Conservation (phyloP, 495 filamentous ascomycete genomes). For the Elasticomyces elasticus region DNA sequence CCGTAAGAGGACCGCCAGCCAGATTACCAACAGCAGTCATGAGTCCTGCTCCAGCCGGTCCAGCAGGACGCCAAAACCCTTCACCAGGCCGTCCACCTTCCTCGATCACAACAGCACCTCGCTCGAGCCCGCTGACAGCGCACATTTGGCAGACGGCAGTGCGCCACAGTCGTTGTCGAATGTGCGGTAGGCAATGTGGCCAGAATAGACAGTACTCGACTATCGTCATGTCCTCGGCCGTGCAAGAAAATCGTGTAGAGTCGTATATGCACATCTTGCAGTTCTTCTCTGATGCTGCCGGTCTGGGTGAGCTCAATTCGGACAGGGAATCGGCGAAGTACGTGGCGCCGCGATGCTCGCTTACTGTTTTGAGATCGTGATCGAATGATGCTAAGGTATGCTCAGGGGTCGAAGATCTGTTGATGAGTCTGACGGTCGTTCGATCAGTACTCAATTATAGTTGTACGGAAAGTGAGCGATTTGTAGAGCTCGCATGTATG, state of each 20-base stretch:
- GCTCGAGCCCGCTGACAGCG: not conserved
- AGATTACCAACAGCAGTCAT: too few species aligned
- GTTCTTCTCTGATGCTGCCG: not conserved
- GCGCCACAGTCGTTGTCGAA: not conserved
- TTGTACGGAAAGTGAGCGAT: too few species aligned
- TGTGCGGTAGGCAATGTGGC: not conserved
- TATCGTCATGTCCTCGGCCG: not conserved
- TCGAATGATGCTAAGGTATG: too few species aligned
- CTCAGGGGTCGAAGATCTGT: too few species aligned
- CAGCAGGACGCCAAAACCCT: too few species aligned
- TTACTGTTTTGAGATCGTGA: too few species aligned
- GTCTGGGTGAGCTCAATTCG: not conserved
- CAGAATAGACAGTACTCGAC: not conserved
- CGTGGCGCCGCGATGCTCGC: not conserved
- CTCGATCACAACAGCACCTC: not conserved
- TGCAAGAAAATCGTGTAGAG: not conserved
- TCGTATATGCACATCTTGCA: slow-evolving; percentile 1
- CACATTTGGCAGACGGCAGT: not conserved
- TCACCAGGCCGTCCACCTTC: too few species aligned
- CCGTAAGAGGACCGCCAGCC: too few species aligned
- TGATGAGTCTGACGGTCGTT: too few species aligned
- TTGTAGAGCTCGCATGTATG: too few species aligned
- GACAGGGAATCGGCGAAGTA: not conserved
- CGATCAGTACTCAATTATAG: too few species aligned
- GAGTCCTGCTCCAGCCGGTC: too few species aligned